These are phyloP conservation scores for Quercus tomentella DNA, from an alignment of 331 rosid genomes.

Conservation along the genomic window DNA sequence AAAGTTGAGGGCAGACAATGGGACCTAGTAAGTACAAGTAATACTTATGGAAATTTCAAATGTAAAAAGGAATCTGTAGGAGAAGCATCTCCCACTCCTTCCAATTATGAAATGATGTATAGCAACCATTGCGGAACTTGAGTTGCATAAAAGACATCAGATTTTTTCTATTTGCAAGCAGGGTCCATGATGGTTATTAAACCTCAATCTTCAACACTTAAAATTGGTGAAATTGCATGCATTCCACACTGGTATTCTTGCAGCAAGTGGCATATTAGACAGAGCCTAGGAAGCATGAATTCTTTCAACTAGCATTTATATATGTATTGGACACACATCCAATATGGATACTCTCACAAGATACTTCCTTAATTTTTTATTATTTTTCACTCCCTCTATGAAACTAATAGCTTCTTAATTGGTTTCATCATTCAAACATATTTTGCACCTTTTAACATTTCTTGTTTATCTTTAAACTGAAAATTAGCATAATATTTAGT, in stretches of 20 bases:
- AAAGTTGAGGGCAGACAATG: slow-evolving; percentile 11
- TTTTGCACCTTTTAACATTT: too few species aligned
- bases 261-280: not conserved
- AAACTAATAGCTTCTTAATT: too few species aligned
- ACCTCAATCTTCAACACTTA: not conserved
- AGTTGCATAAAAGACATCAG: not conserved
- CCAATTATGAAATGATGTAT: not conserved
- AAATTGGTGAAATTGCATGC: not conserved
- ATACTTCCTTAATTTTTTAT: too few species aligned
- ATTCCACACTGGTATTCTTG: not conserved
- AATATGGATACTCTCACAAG: too few species aligned
- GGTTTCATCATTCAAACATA: too few species aligned
- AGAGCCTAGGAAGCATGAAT: not conserved
- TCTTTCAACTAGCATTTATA: too few species aligned
- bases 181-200: not conserved
- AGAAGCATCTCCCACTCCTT: not conserved
- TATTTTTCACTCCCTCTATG: too few species aligned
- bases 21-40: slow-evolving; percentile 16
- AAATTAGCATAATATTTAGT: too few species aligned
- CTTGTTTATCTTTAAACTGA: too few species aligned
- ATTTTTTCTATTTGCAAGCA: not conserved
- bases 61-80: not conserved
- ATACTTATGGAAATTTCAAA: not conserved
- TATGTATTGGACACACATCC: too few species aligned
- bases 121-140: not conserved